Evolutionary conservation across 1,139 yeast species (phyloP), one percentile per base, ranked within the genome.

Genomic region (Kodamaea derodonti): DNA sequence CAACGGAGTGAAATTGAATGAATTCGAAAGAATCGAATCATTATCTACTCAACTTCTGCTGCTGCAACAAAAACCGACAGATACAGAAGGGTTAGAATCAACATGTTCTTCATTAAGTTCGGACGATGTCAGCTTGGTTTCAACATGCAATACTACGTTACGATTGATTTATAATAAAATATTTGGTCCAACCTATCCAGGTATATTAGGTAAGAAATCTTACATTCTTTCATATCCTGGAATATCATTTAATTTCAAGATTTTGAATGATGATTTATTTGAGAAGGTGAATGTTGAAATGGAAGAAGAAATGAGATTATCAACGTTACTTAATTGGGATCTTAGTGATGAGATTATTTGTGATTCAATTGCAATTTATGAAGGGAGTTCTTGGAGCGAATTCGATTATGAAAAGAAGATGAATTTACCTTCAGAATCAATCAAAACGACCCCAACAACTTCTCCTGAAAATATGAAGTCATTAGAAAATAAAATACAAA

Each of bases 161-260:
- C 69, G 67, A 33, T 54, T 60, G 22, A 62, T 78, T 6, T 79
- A 79, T 52, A 76, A 78, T 46, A 72, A 69, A 46, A 60, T 70
- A 2, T 75, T 79, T 52, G 85, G 85, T 0, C 84, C 84, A 2
- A 78, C 84, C 0, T 75, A 73, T 39, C 81, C 82, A 1, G 84
- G 84, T 0, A 54, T 46, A 31, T 43, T 63, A 13, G 41, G 46
- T 26, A 25, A 24, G 10, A 34, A 38, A 9, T 37, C 40, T n/a
- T 75, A 72, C 42, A 52, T 65, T 5, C 54, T 78, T 20, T 69
- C 76, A 24, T 78, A 78, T 45, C 77, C 78, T 1, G 84, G 84
- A 0, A 60, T 78, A 2, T 58, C 74, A 0, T 77, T 77, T 50
- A 60, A 57, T 43, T 78, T 69, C 42, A 45, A 48, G 25, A 48